These are phyloP conservation scores for Corymbia maculata DNA, from an alignment of 345 rosid species.

Conservation along the genomic window DNA sequence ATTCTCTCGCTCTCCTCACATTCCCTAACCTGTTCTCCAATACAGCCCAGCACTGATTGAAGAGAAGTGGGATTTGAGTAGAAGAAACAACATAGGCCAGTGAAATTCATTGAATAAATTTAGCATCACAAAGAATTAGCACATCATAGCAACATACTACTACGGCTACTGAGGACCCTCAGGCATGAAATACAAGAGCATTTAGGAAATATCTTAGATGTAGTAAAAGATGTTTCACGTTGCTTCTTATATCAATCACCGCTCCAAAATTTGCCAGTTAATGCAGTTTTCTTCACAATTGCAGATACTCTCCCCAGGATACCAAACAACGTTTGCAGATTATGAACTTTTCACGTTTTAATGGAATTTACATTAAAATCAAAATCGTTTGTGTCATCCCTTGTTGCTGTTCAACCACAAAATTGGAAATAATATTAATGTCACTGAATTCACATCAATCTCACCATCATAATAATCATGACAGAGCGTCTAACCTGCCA, in stretches of 20 bases:
- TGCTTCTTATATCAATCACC: background rate
- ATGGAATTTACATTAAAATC: background rate
- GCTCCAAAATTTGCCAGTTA: background rate
- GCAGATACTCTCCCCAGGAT: background rate
- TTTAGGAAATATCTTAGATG: background rate
- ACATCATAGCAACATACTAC: background rate
- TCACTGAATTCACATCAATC: background rate
- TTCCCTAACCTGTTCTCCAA: slow-evolving; percentile 80
- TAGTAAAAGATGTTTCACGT: background rate
- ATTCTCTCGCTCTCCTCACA: slow-evolving; percentile 73
- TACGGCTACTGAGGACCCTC: background rate
- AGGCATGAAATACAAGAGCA: background rate
- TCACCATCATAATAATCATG: background rate
- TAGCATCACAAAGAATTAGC: background rate
- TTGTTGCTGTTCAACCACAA: background rate
- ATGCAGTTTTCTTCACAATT: background rate
- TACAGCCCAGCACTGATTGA: slow-evolving; percentile 95
- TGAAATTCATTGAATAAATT: background rate
- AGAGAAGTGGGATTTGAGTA: background rate
- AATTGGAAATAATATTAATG: background rate
- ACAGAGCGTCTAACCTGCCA: slow-evolving; percentile 62
- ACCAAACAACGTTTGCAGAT: background rate
- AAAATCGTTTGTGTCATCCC: background rate
- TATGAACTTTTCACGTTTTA: background rate
- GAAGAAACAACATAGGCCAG: background rate